Base-by-base conservation (phyloP, 352 stramenopile genomes). In the Halophytophthora polymorphica region DNA sequence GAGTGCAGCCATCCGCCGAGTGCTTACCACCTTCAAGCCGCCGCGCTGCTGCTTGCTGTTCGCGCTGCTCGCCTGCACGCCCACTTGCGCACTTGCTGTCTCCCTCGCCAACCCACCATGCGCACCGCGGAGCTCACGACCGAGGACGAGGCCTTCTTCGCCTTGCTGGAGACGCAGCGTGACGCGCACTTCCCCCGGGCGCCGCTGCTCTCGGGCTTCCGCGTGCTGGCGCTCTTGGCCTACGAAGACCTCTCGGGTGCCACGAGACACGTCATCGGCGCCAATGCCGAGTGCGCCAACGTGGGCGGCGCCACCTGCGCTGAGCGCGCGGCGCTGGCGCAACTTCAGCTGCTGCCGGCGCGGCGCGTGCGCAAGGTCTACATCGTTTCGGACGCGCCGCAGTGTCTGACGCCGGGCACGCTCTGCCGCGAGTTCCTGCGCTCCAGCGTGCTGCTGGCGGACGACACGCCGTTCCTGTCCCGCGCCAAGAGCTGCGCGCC, bases 381-480 rank as follows among this genome's bases (percentile, higher is more conserved):
- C 58, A 93, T 96, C 64, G 76, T 91, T 33, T 94, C 84, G 42
- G 89, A 97, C 67, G 73, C 76, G 39, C 51, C 71, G 8, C 66
- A 84, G 54, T 85, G 86, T 50, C 79, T 96, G 45, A 86, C 77
- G 33, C 87, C 87, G 3, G 87, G 89, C 14, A 85, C 86, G 49
- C 58, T 96, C 0, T 97, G 89, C 63, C 71, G 89, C 33, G 87
- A 97, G 58, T 97, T 93, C 60, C 71, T 97, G 54, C 69, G 66
- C 37, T 86, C 82, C 8, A 88, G 85, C 49, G 62, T 80, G 38
- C 56, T 77, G 40, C 67, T 81, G 12, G 66, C 47, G 31, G 48
- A 57, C 10, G 52, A 81, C 56, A 85, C 79, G 40, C 74, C 85
- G 7, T 87, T 85, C 61, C 69, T 88, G 48, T 66, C 77, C 8